Evolutionary conservation across 2,329 filamentous ascomycete genomes (phyloP).

Genomic region (Aspergillus pseudoterreus): DNA sequence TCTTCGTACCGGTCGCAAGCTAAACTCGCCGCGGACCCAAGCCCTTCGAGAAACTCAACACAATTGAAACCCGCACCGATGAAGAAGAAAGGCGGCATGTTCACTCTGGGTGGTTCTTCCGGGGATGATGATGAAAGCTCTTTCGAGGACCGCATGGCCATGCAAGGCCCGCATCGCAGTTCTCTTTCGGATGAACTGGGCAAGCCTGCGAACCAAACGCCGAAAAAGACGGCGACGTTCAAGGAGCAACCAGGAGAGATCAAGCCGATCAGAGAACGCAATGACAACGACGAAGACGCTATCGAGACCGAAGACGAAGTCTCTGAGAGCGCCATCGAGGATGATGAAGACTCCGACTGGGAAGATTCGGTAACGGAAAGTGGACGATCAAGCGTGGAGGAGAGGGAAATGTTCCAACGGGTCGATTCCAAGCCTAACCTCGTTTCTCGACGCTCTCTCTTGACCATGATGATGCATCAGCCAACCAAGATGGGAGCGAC

Average conservation of each 20-base stretch:
- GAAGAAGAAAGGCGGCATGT: constrained; percentile 67
- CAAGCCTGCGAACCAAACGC: constrained; percentile 33
- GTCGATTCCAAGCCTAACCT: constrained; percentile 85
- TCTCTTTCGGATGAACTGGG: constrained; percentile 53
- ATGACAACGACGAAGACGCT: constrained; percentile 53
- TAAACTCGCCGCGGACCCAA: constrained; percentile 49
- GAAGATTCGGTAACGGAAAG: constrained; percentile 73
- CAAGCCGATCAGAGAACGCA: constrained; percentile 56
- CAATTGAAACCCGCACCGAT: constrained; percentile 52
- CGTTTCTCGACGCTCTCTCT: constrained; percentile 78
- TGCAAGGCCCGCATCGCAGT: constrained; percentile 49
- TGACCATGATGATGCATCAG: constrained; percentile 85
- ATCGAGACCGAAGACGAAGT: constrained; percentile 64
- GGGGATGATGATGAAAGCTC: constrained; percentile 81
- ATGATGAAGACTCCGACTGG: constrained; percentile 61
- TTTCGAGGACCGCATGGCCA: constrained; percentile 59
- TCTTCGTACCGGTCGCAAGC: constrained; percentile 64
- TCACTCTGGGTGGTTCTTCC: constrained; percentile 75
- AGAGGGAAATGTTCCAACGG: constrained; percentile 78
- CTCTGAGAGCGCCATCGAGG: constrained; percentile 78
- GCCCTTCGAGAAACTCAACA: constrained; percentile 57
- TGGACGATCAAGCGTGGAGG: constrained; percentile 76
- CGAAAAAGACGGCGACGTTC: constrained; percentile 78
- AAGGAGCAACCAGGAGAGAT: constrained; percentile 71
- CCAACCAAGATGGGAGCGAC: constrained; percentile 67